Base-by-base conservation (phyloP, 805 yeast species). In the Ogataea wickerhamii region DNA sequence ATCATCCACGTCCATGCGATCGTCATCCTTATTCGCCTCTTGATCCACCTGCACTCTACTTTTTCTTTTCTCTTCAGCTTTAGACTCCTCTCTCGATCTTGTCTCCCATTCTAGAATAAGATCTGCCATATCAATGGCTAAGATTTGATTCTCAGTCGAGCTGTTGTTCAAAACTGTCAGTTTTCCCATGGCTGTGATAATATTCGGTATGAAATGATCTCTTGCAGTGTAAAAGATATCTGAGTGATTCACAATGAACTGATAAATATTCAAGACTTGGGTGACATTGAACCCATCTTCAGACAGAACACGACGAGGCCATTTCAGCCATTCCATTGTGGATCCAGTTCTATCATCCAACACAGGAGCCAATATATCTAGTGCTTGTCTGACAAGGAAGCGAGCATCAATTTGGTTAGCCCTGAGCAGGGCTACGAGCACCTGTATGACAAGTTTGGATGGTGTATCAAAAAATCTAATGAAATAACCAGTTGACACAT, bases 111-210 rank as follows among this genome's bases (percentile, higher is more conserved):
- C 75, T 43, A 88, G 66, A 38, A 93, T 78, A 43, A 91, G 61
- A 40, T 87, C 95, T 0, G 96, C 94, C 40, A 93, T 63, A 47
- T 91, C 98, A 42, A 91, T 84, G 0, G 96, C 96, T 44, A 91
- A 64, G 0, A 77, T 70, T 56, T 88, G 97, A 49, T 83, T 86
- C 45, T 91, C 96, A 17, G 78, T 56, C 1, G 87, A 80, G 3
- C 93, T 80, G 49, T 82, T 85, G 4, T 88, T 79, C 52, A 80
- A 66, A 34, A 87, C 78, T 0, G 94, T 84, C 36, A 93, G 67
- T 53, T 88, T 87, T 12, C 95, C 95, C 88, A 93, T 85, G 1
- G 95, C 95, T 3, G 89, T 78, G 36, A 93, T 85, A 39, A 91
- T 85, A 48, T 84, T 86, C 2, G 95, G 83, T 42, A 88, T 78